phyloP scores from a whole-genome alignment of 257 asterid species.

The Thymus quinquecostatus region DNA sequence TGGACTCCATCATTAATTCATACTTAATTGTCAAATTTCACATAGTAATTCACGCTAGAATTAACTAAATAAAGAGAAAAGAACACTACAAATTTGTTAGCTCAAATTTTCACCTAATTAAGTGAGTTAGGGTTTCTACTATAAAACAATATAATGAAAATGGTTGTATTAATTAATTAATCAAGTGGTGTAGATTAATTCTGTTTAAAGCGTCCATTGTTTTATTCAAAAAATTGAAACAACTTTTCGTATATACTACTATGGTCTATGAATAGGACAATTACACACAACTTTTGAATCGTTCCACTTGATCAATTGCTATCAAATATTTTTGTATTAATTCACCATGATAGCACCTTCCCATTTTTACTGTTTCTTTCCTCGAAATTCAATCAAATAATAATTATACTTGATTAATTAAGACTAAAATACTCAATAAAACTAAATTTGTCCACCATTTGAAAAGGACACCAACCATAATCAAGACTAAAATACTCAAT shows the following conservation, averaged over 20 bases:
- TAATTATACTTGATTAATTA: neutral
- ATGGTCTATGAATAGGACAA: conserved; percentile 6
- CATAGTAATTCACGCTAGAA: too few relatives aligned
- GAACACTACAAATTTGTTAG: too few relatives aligned
- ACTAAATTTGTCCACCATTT: neutral
- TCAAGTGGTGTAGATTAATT: neutral
- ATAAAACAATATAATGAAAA: too few relatives aligned
- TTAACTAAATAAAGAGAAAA: too few relatives aligned
- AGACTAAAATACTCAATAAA: too few relatives aligned
- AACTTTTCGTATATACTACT: neutral
- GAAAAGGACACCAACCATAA: conserved; percentile 27
- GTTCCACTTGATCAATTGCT: conserved; percentile 22
- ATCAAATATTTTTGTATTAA: neutral
- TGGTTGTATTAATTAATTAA: too few relatives aligned
- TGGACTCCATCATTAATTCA: too few relatives aligned
- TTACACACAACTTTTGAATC: neutral
- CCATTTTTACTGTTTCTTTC: neutral
- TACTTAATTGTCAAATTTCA: too few relatives aligned
- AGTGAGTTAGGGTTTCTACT: too few relatives aligned
- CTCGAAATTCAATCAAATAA: neutral
- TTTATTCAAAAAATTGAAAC: conserved; percentile 12
- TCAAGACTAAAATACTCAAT: neutral
- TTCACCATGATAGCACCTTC: conserved; percentile 3
- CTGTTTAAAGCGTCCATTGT: neutral
- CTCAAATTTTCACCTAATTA: too few relatives aligned